Evolutionary conservation across 2,329 filamentous ascomycete genomes (phyloP).

Genomic region (Triangularia verruculosa): DNA sequence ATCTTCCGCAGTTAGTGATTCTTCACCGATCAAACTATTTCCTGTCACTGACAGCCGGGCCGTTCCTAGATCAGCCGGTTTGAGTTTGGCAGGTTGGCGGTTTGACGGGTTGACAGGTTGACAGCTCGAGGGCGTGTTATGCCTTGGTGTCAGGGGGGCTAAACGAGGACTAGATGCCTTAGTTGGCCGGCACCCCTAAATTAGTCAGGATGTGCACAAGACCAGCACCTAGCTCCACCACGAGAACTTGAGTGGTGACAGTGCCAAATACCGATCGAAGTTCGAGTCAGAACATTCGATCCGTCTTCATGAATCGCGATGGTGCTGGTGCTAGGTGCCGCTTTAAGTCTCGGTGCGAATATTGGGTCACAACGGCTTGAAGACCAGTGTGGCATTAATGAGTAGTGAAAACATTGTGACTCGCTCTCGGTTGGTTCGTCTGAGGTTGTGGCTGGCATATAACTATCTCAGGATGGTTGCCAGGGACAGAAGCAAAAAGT

Average conservation of each 20-base stretch:
- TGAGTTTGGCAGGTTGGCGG: too few species aligned
- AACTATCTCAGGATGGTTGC: too few species aligned
- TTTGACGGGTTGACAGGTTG: conserved; percentile 2
- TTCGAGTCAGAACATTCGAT: not conserved
- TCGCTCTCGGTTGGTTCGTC: too few species aligned
- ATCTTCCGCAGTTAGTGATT: not conserved
- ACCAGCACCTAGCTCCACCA: not conserved
- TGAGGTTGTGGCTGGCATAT: too few species aligned
- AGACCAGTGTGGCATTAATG: not conserved
- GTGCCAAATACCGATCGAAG: not conserved
- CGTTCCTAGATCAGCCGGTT: not conserved
- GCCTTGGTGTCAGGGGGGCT: not conserved
- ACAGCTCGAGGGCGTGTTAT: not conserved
- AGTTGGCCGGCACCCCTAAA: too few species aligned
- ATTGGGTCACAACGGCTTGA: not conserved
- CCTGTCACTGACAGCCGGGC: not conserved
- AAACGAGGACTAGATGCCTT: too few species aligned
- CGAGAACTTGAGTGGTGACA: not conserved
- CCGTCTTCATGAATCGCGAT: not conserved
- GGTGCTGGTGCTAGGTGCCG: not conserved
- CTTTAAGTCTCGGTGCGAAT: not conserved
- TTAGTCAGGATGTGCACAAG: not conserved
- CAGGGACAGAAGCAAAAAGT: too few species aligned
- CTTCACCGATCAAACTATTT: not conserved
- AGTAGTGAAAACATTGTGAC: too few species aligned